Percentiles rank a stretch among this genome's conserved stretches.
Conservation (phyloP, 2,329 filamentous ascomycete species). For the Akanthomyces dipterigenus region DNA sequence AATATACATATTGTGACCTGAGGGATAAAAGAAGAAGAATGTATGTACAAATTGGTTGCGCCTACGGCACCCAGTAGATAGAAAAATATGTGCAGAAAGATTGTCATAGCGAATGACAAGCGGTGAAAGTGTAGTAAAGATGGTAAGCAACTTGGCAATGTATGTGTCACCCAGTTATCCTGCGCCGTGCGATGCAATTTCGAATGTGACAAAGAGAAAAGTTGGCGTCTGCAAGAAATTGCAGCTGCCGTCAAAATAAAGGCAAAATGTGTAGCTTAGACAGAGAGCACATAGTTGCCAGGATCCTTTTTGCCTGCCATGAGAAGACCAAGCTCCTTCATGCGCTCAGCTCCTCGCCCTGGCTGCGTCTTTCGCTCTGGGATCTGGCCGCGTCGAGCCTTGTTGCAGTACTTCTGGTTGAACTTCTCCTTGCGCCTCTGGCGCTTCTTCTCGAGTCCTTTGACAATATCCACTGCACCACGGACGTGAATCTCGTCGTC, state of each 20-base stretch:
- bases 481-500: conserved; percentile 60
- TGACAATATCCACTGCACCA: conserved; percentile 96
- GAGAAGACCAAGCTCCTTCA: conserved; percentile 74
- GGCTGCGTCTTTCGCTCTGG: conserved; percentile 62
- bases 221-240: neutral
- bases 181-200: conserved; percentile 8
- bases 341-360: conserved; percentile 84
- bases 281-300: conserved; percentile 70
- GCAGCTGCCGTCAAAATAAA: conserved; percentile 1
- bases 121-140: conserved; percentile 3
- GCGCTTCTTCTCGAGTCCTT: conserved; percentile 89
- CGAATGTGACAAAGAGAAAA: neutral
- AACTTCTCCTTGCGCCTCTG: conserved; percentile 90
- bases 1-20: neutral
- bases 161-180: conserved; percentile 4
- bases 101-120: conserved; percentile 2
- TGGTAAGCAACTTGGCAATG: conserved; percentile 1
- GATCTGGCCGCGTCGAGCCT: conserved; percentile 62
- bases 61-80: neutral
- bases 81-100: conserved; percentile 18
- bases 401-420: conserved; percentile 81
- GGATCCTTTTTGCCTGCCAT: conserved; percentile 74
- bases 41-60: conserved; percentile 8
- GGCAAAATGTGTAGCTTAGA: conserved; percentile 36
- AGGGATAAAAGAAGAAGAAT: neutral